These are phyloP conservation scores for Alternaria alternata DNA, from an alignment of 2,329 filamentous ascomycete species.

Conservation along the genomic window DNA sequence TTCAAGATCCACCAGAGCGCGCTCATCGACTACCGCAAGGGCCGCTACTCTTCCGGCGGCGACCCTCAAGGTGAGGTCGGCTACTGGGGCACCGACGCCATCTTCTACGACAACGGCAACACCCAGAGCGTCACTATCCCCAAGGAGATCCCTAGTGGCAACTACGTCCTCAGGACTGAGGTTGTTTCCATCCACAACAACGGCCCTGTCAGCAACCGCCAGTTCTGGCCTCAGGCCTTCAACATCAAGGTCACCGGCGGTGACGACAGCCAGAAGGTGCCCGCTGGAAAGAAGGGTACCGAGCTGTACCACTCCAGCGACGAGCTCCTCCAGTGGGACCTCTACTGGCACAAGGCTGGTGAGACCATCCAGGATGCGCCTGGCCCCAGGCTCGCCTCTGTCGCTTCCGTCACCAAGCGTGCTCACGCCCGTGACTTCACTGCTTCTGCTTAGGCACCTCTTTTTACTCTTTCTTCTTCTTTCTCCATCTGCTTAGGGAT, in stretches of 20 bases:
- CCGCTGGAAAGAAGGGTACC: slow-evolving; percentile 41
- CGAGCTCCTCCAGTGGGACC: slow-evolving; percentile 37
- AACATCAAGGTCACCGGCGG: slow-evolving; percentile 46
- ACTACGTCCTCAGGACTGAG: slow-evolving; percentile 49
- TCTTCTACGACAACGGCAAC: slow-evolving; percentile 48
- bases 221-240: slow-evolving; percentile 49
- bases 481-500: not conserved
- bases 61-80: slow-evolving; percentile 32
- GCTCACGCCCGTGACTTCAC: slow-evolving; percentile 40
- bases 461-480: not conserved
- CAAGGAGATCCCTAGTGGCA: slow-evolving; percentile 41
- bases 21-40: slow-evolving; percentile 38
- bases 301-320: slow-evolving; percentile 41
- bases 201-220: slow-evolving; percentile 39
- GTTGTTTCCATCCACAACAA: slow-evolving; percentile 48
- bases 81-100: slow-evolving; percentile 45
- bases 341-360: slow-evolving; percentile 42
- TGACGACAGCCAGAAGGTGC: slow-evolving; percentile 33
- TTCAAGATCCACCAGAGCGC: slow-evolving; percentile 47
- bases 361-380: slow-evolving; percentile 33
- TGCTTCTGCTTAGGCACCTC: slow-evolving; percentile 27
- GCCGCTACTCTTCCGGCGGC: slow-evolving; percentile 34
- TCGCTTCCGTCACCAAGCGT: slow-evolving; percentile 23
- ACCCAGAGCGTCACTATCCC: slow-evolving; percentile 44
- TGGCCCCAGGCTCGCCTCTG: slow-evolving; percentile 33